These are phyloP conservation scores for Trichoderma lentiforme DNA, from an alignment of 2,329 filamentous ascomycete genomes.

Conservation along the genomic window DNA sequence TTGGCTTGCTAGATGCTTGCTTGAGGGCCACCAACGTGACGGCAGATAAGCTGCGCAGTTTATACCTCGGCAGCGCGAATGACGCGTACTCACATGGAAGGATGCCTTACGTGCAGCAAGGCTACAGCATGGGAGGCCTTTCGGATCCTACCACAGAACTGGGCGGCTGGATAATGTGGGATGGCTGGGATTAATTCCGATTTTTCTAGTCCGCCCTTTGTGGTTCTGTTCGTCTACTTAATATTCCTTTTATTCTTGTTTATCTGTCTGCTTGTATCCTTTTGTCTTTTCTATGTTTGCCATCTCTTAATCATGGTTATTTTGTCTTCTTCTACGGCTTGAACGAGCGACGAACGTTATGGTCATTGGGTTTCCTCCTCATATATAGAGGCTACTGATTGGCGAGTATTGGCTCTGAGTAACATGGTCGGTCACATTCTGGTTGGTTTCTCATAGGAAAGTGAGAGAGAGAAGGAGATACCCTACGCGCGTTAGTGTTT, in stretches of 20 bases:
- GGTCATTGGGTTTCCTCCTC: background rate
- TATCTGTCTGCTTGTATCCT: background rate
- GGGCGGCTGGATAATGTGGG: slow-evolving; percentile 40
- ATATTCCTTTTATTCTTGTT: background rate
- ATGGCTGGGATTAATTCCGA: slow-evolving; percentile 35
- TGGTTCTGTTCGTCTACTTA: background rate
- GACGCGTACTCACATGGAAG: slow-evolving; percentile 30
- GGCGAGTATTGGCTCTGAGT: background rate
- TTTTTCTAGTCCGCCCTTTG: background rate
- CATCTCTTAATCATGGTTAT: background rate
- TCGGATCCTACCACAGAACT: slow-evolving; percentile 28
- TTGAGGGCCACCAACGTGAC: slow-evolving; percentile 43
- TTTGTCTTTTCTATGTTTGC: background rate
- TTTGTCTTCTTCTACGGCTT: background rate
- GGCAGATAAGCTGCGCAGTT: slow-evolving; percentile 34
- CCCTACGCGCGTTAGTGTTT: background rate
- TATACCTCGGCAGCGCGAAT: slow-evolving; percentile 17
- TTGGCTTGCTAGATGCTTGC: slow-evolving; percentile 43
- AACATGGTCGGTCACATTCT: background rate
- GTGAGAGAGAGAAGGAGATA: slow-evolving; percentile 4
- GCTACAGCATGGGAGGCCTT: slow-evolving; percentile 26
- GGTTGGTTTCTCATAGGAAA: background rate
- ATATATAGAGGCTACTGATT: background rate
- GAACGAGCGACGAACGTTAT: background rate
- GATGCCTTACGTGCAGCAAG: slow-evolving; percentile 31